Conservation (phyloP, 2,329 filamentous ascomycete genomes). For the Venturia oleaginea region DNA sequence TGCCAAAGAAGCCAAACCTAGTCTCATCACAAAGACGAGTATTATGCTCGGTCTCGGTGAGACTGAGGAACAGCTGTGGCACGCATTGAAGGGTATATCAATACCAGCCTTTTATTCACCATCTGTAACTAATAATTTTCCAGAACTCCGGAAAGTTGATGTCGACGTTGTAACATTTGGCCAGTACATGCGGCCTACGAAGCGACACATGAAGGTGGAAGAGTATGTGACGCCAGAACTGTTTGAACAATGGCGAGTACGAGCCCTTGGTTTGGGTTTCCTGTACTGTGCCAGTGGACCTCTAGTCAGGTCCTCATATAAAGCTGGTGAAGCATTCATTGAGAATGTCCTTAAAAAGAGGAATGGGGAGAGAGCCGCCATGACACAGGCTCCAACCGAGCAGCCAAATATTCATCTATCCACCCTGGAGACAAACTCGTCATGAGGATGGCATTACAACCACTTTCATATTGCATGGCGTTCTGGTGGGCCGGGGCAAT, state of each 20-base stretch:
- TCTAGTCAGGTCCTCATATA: slow-evolving; percentile 89
- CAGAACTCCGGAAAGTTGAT: slow-evolving; percentile 66
- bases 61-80: slow-evolving; percentile 76
- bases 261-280: slow-evolving; percentile 91
- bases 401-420: neutral
- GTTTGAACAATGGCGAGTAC: slow-evolving; percentile 85
- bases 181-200: slow-evolving; percentile 99
- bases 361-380: neutral
- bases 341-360: slow-evolving; percentile 94
- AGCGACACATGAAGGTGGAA: slow-evolving; percentile 93
- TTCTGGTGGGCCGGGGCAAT: neutral
- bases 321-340: slow-evolving; percentile 96
- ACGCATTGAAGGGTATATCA: slow-evolving; percentile 57
- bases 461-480: neutral
- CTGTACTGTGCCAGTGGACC: slow-evolving; percentile 92
- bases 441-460: neutral
- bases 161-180: slow-evolving; percentile 97
- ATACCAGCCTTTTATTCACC: neutral
- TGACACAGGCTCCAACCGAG: neutral
- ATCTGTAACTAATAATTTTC: neutral
- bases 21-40: slow-evolving; percentile 95
- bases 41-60: slow-evolving; percentile 95
- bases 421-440: neutral
- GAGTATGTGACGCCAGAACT: slow-evolving; percentile 87
- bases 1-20: slow-evolving; percentile 67